Evolutionary conservation across 2,329 filamentous ascomycete genomes (phyloP), one percentile per base, ranked within the genome.

Genomic region (Epicoccum sorghinum): DNA sequence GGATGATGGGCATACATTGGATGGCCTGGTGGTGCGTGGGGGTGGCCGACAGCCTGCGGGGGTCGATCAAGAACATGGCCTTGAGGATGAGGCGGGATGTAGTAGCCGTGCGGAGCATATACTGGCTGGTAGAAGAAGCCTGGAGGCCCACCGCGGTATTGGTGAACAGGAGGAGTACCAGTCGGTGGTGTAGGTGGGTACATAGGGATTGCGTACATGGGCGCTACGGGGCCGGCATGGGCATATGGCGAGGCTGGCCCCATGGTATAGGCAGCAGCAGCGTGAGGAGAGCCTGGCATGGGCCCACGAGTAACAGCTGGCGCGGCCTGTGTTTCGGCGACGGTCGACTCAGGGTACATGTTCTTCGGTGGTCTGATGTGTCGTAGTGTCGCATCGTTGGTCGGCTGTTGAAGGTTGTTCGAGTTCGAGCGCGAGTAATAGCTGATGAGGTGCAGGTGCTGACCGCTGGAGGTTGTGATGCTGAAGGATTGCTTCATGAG

Each of bases 401-500:
- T 90, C 0, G 95, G 95, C 68, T 95, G 90, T 61, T 86, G 85
- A 27, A 98, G 82, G 45, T 89, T 89, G 54, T 86, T 83, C 25
- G 89, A 86, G 54, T 91, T 86, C 25, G 90, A 90, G 51, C 93
- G 85, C 3, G 92, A 89, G 76, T 93, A 98, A 79, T 99, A 99
- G 67, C 93, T 97, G 78, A 99, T 99, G 46, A 99, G 84, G 78
- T 99, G 95, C 2, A 99, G 86, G 72, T 98, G 95, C 68, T 97
- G 92, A 61, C 91, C 86, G 33, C 83, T 87, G 1, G 90, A 91
- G 1, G 95, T 98, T 22, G 93, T 97, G 78, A 99, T 98, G 78
- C 93, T 98, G 82, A 98, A 99, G 0, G 95, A 98, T 77, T 99
- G 95, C 83, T 99, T 99, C 92, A 98, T 97, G 4, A 99, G 83